These are phyloP conservation scores for Talaromyces liani DNA, from an alignment of 495 filamentous ascomycete genomes.

Conservation along the genomic window DNA sequence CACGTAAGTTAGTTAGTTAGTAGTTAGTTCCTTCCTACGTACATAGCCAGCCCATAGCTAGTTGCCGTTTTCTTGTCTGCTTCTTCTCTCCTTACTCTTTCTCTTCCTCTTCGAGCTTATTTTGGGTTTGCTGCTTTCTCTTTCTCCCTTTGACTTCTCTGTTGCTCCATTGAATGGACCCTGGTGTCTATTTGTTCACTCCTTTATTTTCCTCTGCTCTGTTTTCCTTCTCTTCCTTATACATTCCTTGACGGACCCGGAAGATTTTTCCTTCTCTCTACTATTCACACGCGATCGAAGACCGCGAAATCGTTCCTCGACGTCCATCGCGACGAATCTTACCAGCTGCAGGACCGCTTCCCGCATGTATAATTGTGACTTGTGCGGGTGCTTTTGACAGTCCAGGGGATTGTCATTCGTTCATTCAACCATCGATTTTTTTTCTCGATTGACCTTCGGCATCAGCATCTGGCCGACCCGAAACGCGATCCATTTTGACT, in stretches of 20 bases:
- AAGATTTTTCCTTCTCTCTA: neutral
- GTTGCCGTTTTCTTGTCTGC: neutral
- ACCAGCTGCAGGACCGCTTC: neutral
- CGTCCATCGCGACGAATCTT: neutral
- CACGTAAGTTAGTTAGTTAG: neutral
- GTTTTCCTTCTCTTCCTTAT: neutral
- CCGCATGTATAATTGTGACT: neutral
- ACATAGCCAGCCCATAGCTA: too few species aligned
- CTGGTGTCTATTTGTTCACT: constrained; percentile 1
- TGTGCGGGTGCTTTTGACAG: neutral
- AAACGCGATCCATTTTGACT: neutral
- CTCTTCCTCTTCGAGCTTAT: neutral
- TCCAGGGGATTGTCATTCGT: neutral
- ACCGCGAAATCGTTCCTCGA: neutral
- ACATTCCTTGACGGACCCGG: constrained; percentile 2
- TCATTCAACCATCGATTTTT: neutral
- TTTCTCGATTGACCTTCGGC: neutral
- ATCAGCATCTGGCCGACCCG: neutral
- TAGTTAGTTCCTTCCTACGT: neutral
- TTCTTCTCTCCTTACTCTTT: neutral
- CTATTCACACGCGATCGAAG: neutral
- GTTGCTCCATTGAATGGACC: constrained; percentile 3
- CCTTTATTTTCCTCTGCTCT: neutral
- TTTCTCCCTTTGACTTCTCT: neutral
- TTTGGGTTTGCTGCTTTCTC: neutral